These are phyloP conservation scores for Colletotrichum lupini DNA, from an alignment of 2,329 filamentous ascomycete species.

Conservation along the genomic window DNA sequence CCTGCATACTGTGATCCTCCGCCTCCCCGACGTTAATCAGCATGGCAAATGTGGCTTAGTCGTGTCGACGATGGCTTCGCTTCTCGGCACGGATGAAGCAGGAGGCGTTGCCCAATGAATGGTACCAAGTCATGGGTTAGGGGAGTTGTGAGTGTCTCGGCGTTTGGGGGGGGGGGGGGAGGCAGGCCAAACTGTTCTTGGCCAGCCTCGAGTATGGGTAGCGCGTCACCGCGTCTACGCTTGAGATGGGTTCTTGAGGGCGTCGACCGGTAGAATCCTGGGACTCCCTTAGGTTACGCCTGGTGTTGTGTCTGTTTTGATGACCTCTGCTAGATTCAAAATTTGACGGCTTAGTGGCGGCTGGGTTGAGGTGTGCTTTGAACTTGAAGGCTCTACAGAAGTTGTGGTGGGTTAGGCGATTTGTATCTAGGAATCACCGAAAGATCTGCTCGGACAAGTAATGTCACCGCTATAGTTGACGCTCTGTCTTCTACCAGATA, in stretches of 20 bases:
- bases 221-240: not conserved
- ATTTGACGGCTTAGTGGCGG: not conserved
- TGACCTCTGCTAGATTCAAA: not conserved
- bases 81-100: not conserved
- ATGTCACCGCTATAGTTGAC: no score
- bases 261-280: not conserved
- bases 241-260: not conserved
- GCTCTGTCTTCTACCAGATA: no score
- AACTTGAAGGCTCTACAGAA: no score
- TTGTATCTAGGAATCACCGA: no score
- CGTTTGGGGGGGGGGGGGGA: slow-evolving; percentile 5
- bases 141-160: not conserved
- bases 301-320: not conserved
- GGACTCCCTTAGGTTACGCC: not conserved
- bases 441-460: no score
- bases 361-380: not conserved
- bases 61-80: not conserved
- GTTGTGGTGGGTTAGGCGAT: not conserved
- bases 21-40: not conserved
- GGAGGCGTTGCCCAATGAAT: slow-evolving; percentile 1
- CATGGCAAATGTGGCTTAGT: not conserved
- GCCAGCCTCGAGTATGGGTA: not conserved
- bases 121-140: slow-evolving; percentile 1
- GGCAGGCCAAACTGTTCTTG: not conserved
- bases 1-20: not conserved